Conservation (phyloP, 75 land plant genomes). For the Ceratopteris richardii region DNA sequence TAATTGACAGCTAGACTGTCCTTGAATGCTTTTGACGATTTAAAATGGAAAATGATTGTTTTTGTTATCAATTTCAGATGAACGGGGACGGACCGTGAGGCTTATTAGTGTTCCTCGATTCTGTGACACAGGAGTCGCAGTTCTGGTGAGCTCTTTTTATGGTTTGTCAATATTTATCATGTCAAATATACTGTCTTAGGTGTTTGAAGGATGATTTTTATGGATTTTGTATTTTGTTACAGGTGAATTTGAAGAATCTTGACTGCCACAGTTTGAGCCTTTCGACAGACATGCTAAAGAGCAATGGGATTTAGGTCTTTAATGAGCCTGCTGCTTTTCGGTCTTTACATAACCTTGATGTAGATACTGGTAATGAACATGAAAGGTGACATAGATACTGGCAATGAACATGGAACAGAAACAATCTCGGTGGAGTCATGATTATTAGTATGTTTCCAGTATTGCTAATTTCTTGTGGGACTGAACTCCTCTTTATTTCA, state of each 20-base stretch:
- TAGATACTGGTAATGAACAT: too few relatives aligned
- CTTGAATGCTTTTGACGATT: background rate
- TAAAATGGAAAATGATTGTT: too few relatives aligned
- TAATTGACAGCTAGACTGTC: conserved; percentile 11
- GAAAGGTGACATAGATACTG: too few relatives aligned
- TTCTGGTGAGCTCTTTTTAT: conserved; percentile 51
- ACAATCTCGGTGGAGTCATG: too few relatives aligned
- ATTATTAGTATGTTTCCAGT: too few relatives aligned
- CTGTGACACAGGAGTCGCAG: conserved; percentile 75
- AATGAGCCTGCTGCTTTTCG: too few relatives aligned
- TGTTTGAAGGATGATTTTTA: background rate
- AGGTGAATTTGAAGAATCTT: conserved; percentile 64
- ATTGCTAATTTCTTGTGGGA: too few relatives aligned
- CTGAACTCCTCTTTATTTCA: too few relatives aligned
- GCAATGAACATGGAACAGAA: too few relatives aligned
- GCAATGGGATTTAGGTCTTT: too few relatives aligned
- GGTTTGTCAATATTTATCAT: background rate
- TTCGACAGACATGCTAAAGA: conserved; percentile 3
- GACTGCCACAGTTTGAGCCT: conserved; percentile 43
- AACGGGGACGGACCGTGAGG: conserved; percentile 74
- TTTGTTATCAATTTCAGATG: conserved; percentile 23
- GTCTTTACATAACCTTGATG: too few relatives aligned
- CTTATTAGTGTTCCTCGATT: conserved; percentile 81
- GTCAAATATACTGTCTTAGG: background rate
- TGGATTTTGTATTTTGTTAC: conserved; percentile 12